phyloP scores from a whole-genome alignment of 257 asterid species.

The Petrea volubilis region DNA sequence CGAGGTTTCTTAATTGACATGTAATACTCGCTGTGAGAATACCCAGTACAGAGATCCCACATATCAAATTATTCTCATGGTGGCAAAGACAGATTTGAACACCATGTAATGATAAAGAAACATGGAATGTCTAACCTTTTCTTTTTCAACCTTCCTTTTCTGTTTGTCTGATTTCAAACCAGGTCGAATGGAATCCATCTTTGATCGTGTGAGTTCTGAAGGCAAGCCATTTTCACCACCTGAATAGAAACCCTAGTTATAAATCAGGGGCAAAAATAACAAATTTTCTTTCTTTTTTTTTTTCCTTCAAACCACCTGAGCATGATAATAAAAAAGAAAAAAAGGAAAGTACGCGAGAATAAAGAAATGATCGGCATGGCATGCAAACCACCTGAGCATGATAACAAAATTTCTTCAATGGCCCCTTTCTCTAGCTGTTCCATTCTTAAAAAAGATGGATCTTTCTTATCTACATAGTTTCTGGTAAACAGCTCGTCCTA shows the following conservation, averaged over 20 bases:
- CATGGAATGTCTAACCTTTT: slow-evolving; percentile 52
- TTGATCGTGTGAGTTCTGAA: slow-evolving; percentile 35
- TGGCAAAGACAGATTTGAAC: background rate
- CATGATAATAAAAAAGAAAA: too few species aligned
- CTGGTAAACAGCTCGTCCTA: slow-evolving; percentile 27
- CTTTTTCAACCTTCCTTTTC: slow-evolving; percentile 50
- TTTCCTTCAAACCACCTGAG: slow-evolving; percentile 48
- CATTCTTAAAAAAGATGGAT: slow-evolving; percentile 22
- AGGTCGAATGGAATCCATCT: slow-evolving; percentile 37
- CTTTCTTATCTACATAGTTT: slow-evolving; percentile 24
- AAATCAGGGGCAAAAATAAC: slow-evolving; percentile 15
- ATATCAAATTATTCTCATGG: background rate
- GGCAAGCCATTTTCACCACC: slow-evolving; percentile 46
- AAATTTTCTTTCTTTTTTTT: too few species aligned
- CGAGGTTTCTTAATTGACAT: background rate
- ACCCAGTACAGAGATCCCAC: slow-evolving; percentile 2
- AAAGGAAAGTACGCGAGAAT: too few species aligned
- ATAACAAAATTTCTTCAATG: slow-evolving; percentile 31
- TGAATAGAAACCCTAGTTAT: slow-evolving; percentile 30
- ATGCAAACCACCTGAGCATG: too few species aligned
- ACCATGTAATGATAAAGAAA: background rate
- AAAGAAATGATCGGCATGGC: too few species aligned
- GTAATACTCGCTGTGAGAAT: slow-evolving; percentile 2
- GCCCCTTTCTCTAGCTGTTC: slow-evolving; percentile 31
- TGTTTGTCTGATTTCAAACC: slow-evolving; percentile 45